Evolutionary conservation across 2,329 filamentous ascomycete species (phyloP).

Genomic region (Epichloe scottii): DNA sequence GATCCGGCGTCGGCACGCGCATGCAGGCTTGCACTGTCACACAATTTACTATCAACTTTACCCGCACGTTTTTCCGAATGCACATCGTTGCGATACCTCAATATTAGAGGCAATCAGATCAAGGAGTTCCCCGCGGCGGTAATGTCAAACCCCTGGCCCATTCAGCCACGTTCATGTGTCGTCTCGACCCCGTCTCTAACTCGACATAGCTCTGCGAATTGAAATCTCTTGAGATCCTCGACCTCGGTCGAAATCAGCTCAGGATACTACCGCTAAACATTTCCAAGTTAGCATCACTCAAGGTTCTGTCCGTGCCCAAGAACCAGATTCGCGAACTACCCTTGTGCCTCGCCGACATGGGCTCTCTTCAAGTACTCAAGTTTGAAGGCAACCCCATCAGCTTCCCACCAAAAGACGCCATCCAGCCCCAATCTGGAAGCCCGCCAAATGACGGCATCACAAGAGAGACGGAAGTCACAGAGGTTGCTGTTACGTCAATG

Average conservation of each 20-base stretch:
- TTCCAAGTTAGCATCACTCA: constrained; percentile 67
- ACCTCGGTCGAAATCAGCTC: constrained; percentile 82
- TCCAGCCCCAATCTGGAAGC: constrained; percentile 45
- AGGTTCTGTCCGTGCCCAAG: constrained; percentile 76
- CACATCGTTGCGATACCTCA: constrained; percentile 65
- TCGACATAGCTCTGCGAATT: constrained; percentile 64
- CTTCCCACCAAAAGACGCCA: constrained; percentile 61
- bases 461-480: constrained; percentile 49
- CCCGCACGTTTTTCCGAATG: constrained; percentile 63
- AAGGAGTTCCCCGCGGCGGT: constrained; percentile 47
- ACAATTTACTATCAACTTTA: constrained; percentile 61
- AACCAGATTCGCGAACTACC: constrained; percentile 81
- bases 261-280: constrained; percentile 67
- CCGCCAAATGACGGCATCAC: constrained; percentile 41
- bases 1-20: not conserved
- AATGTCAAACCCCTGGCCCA: constrained; percentile 13
- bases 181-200: constrained; percentile 13
- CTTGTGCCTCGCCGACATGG: constrained; percentile 77
- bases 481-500: constrained; percentile 45
- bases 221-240: constrained; percentile 78
- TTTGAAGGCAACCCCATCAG: constrained; percentile 77
- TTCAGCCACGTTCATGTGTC: not conserved
- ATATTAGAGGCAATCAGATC: constrained; percentile 66
- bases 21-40: constrained; percentile 62
- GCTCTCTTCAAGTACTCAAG: constrained; percentile 76